These are phyloP conservation scores for Phytophthora citrophthora DNA, from an alignment of 352 stramenopile species.

Conservation along the genomic window DNA sequence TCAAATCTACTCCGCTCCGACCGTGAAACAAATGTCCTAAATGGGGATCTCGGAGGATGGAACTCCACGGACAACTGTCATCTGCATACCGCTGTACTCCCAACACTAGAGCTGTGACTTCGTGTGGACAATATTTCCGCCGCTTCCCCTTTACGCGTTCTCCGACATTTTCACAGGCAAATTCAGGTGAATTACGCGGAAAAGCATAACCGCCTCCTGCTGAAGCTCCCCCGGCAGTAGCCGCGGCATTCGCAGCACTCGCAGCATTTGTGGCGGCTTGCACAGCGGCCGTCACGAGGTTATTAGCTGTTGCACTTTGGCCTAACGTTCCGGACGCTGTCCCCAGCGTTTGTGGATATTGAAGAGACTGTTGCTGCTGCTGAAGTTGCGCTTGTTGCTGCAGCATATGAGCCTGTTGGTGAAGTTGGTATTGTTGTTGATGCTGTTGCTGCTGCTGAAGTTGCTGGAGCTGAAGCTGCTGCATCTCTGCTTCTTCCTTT, in stretches of 20 bases:
- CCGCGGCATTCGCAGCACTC: slow-evolving; percentile 27
- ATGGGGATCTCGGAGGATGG: slow-evolving; percentile 76
- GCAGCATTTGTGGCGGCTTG: slow-evolving; percentile 50
- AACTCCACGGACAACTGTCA: slow-evolving; percentile 86
- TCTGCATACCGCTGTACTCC: slow-evolving; percentile 86
- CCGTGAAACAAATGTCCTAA: slow-evolving; percentile 80
- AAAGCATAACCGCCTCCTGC: slow-evolving; percentile 58
- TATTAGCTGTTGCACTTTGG: slow-evolving; percentile 42
- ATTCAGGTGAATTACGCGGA: slow-evolving; percentile 75
- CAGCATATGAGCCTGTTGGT: slow-evolving; percentile 36
- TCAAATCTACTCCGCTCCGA: slow-evolving; percentile 78
- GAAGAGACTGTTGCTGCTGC: slow-evolving; percentile 44
- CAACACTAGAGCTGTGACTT: slow-evolving; percentile 82
- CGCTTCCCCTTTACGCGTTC: slow-evolving; percentile 86
- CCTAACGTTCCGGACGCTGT: slow-evolving; percentile 32
- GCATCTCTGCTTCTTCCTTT: slow-evolving; percentile 38
- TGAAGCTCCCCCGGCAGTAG: slow-evolving; percentile 29
- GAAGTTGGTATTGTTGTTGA: slow-evolving; percentile 39
- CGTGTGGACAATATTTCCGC: slow-evolving; percentile 84
- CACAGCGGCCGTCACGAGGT: slow-evolving; percentile 46
- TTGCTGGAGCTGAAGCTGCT: slow-evolving; percentile 39
- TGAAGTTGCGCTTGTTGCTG: slow-evolving; percentile 41
- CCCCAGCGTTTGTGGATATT: slow-evolving; percentile 39
- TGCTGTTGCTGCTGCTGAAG: slow-evolving; percentile 41
- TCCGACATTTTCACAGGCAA: slow-evolving; percentile 83